Conservation (phyloP, 1,139 yeast genomes). For the Geotrichum macrosporum region DNA sequence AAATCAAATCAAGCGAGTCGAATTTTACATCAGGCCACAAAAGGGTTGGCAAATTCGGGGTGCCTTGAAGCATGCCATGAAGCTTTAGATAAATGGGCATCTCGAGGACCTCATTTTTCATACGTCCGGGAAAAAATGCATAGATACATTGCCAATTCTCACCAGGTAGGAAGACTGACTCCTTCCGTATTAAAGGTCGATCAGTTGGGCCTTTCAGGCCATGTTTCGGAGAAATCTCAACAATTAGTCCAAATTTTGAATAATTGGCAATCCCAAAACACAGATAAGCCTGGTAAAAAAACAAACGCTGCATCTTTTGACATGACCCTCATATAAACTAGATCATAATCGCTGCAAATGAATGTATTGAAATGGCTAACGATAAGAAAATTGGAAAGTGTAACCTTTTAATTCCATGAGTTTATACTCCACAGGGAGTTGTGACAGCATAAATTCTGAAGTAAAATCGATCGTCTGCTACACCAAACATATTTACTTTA, state of each 20-base stretch:
- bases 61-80: conserved; percentile 19
- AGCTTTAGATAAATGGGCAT: conserved; percentile 27
- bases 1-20: conserved; percentile 11
- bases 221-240: not conserved
- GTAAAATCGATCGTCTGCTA: too few species aligned
- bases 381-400: too few species aligned
- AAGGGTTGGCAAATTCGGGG: conserved; percentile 23
- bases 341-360: too few species aligned
- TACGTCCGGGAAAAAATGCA: conserved; percentile 21
- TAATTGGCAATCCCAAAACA: not conserved
- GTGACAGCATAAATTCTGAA: too few species aligned
- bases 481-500: too few species aligned
- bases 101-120: conserved; percentile 22
- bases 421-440: too few species aligned
- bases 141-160: conserved; percentile 20
- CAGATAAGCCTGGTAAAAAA: conserved; percentile 1
- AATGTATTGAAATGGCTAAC: too few species aligned
- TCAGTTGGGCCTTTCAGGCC: conserved; percentile 1
- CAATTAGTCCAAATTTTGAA: not conserved
- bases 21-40: conserved; percentile 20
- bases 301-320: too few species aligned
- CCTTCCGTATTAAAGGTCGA: not conserved
- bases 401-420: too few species aligned
- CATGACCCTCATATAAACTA: too few species aligned
- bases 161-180: conserved; percentile 14